Percentiles rank a stretch among this genome's conserved stretches.
These are phyloP conservation scores for Aspergillus hancockii DNA, from an alignment of 495 filamentous ascomycete species.

Conservation along the genomic window DNA sequence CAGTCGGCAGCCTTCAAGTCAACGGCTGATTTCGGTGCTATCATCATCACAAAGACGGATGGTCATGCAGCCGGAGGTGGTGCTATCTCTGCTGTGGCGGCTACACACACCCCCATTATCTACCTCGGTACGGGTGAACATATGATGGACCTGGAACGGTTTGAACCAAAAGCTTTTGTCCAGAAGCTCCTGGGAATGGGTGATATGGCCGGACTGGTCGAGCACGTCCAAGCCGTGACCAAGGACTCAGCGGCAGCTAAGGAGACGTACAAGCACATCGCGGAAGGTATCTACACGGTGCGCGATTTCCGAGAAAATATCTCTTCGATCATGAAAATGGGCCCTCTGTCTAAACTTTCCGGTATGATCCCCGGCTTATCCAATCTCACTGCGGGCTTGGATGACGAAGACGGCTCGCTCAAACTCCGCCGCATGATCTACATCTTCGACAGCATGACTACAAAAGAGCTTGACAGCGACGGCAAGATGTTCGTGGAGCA, in stretches of 20 bases:
- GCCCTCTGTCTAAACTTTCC: constrained; percentile 93
- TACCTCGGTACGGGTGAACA: constrained; percentile 98
- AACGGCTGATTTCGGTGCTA: constrained; percentile 94
- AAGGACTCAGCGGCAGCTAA: constrained; percentile 77
- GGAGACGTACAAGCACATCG: constrained; percentile 98
- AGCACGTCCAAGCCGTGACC: constrained; percentile 96
- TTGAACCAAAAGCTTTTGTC: constrained; percentile 87
- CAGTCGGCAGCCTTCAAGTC: constrained; percentile 98
- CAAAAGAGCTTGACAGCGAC: constrained; percentile 90
- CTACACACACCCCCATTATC: constrained; percentile 94
- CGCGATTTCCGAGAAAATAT: constrained; percentile 95
- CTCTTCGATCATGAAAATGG: constrained; percentile 99
- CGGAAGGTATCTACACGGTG: constrained; percentile 92
- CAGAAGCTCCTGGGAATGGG: constrained; percentile 95
- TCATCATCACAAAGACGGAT: constrained; percentile 98
- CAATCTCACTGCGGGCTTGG: constrained; percentile 90
- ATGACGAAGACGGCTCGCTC: constrained; percentile 89
- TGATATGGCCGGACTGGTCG: constrained; percentile 90
- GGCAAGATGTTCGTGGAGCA: constrained; percentile 92
- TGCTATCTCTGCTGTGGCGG: constrained; percentile 97
- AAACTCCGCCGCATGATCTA: constrained; percentile 99
- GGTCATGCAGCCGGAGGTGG: constrained; percentile 93
- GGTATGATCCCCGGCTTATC: constrained; percentile 97
- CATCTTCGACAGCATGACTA: constrained; percentile 97
- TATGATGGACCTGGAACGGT: constrained; percentile 90